Base-by-base conservation (phyloP, 2,329 filamentous ascomycete species). In the Exophiala xenobiotica region DNA sequence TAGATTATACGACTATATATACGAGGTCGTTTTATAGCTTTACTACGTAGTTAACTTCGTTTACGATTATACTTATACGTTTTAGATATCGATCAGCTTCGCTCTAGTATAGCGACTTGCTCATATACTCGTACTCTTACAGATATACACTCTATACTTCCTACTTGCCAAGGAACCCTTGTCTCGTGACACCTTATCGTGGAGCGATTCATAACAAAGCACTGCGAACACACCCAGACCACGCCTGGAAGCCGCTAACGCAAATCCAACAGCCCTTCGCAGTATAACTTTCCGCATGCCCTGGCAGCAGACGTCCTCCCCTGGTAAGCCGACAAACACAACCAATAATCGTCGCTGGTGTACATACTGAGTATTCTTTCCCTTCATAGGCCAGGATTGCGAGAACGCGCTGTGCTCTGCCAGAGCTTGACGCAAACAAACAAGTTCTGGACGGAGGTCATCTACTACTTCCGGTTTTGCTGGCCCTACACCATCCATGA, bases 291-390 rank as follows among this genome's bases (percentile, higher is more conserved):
- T 33, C 35, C 26, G 14, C 49, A 52, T 26, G 39, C 14, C 22
- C 24, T 52, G 7, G 42, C 49, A 6, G 44, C 27, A 12, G 49
- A 52, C 24, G 44, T 47, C 20, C 44, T 52, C 6, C 49, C 49
- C 5, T 52, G 49, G 47, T 50, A 20, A 35, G 47, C 6, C 38
- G 18, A n/a, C 23, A 12, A 35, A 14, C n/a, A 6, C 31, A 12
- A n/a, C 27, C 5, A 12, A 3, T n/a, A 4, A 8, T 14, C 6
- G 6, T 3, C 5, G n/a, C 18, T 14, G 31, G n/a, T 44, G 20
- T 29, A n/a, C n/a, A n/a, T 18, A 16, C 40, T 44, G 20, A 29
- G 16, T 9, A 16, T 39, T 14, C 11, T 16, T 44, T 4, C 6
- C 11, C 27, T 29, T 7, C 5, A 1, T 18, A 44, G 40, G 40